Percentiles rank a stretch among this genome's conserved stretches.
phyloP scores from a whole-genome alignment of 441 rosid species.

The Gossypium aridum region DNA sequence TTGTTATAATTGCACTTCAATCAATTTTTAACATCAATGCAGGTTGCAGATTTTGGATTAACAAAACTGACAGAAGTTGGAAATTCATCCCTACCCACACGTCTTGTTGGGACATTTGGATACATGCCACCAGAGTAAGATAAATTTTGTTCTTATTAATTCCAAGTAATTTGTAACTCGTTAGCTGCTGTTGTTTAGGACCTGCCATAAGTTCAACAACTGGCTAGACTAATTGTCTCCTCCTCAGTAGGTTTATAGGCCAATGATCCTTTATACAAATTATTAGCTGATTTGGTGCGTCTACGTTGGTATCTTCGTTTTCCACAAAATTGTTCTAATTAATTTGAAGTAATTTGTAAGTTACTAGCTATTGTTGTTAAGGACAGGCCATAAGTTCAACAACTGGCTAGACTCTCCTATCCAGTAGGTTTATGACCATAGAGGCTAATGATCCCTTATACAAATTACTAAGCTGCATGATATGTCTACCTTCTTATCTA shows the following conservation, averaged over 20 bases:
- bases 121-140: slow-evolving; percentile 99
- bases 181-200: neutral
- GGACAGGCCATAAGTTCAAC: too few relatives aligned
- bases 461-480: too few relatives aligned
- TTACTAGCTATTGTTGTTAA: too few relatives aligned
- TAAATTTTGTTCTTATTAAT: neutral
- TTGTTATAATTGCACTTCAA: slow-evolving; percentile 11
- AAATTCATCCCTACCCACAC: slow-evolving; percentile 57
- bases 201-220: neutral
- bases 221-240: neutral
- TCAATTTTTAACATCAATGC: slow-evolving; percentile 12
- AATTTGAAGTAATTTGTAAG: too few relatives aligned
- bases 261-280: neutral
- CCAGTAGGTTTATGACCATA: too few relatives aligned
- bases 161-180: neutral
- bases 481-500: too few relatives aligned
- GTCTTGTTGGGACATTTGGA: slow-evolving; percentile 96
- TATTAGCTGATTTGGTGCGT: neutral
- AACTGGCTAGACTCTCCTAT: too few relatives aligned
- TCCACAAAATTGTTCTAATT: neutral
- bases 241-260: neutral
- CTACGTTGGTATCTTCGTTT: neutral
- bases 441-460: too few relatives aligned
- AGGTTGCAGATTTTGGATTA: slow-evolving; percentile 98
- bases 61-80: slow-evolving; percentile 87